phyloP scores from a whole-genome alignment of 257 asterid species.

The Eucommia ulmoides region DNA sequence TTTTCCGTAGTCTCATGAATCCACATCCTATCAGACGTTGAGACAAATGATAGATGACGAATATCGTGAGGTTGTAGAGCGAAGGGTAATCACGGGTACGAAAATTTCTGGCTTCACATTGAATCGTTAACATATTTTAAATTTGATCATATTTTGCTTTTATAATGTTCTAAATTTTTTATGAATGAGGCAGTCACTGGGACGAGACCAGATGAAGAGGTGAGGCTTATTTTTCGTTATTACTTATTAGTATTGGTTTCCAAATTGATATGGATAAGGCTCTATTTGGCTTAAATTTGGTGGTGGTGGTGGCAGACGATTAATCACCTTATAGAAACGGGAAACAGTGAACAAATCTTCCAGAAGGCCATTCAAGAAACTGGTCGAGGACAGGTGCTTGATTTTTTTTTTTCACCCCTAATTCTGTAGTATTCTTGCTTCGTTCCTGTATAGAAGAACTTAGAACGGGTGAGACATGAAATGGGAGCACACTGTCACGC shows the following conservation, averaged over 20 bases:
- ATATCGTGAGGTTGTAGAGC: constrained; percentile 87
- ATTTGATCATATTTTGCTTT: constrained; percentile 7
- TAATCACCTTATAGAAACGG: constrained; percentile 73
- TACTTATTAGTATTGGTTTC: constrained; percentile 4
- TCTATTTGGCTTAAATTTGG: constrained; percentile 8
- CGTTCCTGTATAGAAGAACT: no score
- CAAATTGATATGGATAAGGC: constrained; percentile 1
- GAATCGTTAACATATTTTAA: background rate
- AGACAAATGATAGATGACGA: constrained; percentile 71
- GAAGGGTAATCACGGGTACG: constrained; percentile 80
- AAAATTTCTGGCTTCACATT: background rate
- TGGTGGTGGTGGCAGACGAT: constrained; percentile 48
- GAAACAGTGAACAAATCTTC: constrained; percentile 81
- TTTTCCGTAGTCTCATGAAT: constrained; percentile 1
- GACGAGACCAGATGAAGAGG: constrained; percentile 83
- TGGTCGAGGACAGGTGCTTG: constrained; percentile 68
- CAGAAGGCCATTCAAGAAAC: constrained; percentile 73
- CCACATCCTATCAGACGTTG: constrained; percentile 28
- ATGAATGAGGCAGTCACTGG: constrained; percentile 55
- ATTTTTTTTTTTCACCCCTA: no score
- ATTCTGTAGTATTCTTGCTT: no score
- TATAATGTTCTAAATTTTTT: constrained; percentile 3
- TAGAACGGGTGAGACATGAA: no score
- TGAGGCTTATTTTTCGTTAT: constrained; percentile 16
- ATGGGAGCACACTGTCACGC: no score